Evolutionary conservation across 495 filamentous ascomycete genomes (phyloP).

Genomic region (Penicillium silybi): DNA sequence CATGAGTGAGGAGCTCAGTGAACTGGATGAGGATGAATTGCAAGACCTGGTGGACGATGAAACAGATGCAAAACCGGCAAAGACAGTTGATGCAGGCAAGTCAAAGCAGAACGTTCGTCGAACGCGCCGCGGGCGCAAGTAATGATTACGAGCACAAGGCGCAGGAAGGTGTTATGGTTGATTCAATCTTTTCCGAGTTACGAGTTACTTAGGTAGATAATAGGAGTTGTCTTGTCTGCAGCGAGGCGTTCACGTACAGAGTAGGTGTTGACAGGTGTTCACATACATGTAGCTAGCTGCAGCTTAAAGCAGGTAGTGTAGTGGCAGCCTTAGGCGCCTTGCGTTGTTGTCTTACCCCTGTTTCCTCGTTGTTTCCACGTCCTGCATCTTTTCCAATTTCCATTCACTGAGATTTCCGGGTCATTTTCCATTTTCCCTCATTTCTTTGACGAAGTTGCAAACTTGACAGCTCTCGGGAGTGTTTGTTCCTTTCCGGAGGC

Average conservation of each 20-base stretch:
- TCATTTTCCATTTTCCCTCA: not conserved
- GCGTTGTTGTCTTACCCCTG: slow-evolving; percentile 1
- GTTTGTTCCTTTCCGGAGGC: slow-evolving; percentile 22
- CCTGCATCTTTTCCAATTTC: not conserved
- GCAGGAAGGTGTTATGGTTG: slow-evolving; percentile 11
- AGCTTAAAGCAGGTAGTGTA: not conserved
- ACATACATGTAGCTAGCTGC: not conserved
- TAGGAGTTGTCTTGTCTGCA: not conserved
- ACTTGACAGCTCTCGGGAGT: slow-evolving; percentile 13
- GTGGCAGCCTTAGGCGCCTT: slow-evolving; percentile 9
- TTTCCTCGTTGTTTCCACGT: slow-evolving; percentile 3
- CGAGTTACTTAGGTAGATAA: not conserved
- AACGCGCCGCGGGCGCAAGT: slow-evolving; percentile 40
- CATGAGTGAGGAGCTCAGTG: slow-evolving; percentile 82
- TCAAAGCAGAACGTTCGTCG: slow-evolving; percentile 29
- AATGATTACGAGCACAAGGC: slow-evolving; percentile 16
- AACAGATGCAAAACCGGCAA: slow-evolving; percentile 18
- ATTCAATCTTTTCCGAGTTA: slow-evolving; percentile 1
- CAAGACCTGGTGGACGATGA: slow-evolving; percentile 56
- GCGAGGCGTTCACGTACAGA: too few relatives aligned
- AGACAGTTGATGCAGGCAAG: slow-evolving; percentile 6
- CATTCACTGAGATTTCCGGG: too few relatives aligned
- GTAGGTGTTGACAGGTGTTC: too few relatives aligned
- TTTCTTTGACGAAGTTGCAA: slow-evolving; percentile 1
- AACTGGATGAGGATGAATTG: slow-evolving; percentile 83